Evolutionary conservation across 1,284 basidiomycete species (phyloP).

Genomic region (Ceratobasidium sp.): DNA sequence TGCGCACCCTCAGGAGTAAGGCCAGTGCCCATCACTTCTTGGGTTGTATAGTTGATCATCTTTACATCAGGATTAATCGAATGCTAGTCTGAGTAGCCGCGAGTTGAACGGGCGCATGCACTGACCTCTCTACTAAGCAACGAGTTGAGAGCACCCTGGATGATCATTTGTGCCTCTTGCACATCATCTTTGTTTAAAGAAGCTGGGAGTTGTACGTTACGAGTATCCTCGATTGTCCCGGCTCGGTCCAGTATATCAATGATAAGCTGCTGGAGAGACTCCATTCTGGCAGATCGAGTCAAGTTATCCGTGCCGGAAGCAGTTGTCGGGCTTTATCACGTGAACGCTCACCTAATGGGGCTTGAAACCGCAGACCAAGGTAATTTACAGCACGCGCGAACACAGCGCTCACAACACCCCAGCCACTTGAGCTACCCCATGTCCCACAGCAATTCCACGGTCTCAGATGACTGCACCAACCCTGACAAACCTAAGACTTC

Average conservation of each 20-base stretch:
- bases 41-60: constrained; percentile 87
- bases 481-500: not conserved
- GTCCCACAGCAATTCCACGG: too few relatives aligned
- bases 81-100: constrained; percentile 42
- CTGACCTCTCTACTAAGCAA: constrained; percentile 83
- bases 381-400: too few relatives aligned
- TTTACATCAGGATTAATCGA: constrained; percentile 47
- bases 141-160: constrained; percentile 89
- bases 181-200: constrained; percentile 62
- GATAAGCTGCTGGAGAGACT: constrained; percentile 73
- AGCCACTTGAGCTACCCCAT: too few relatives aligned
- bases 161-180: constrained; percentile 77
- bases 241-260: constrained; percentile 71
- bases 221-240: constrained; percentile 74
- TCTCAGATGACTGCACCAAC: not conserved
- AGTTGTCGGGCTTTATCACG: too few relatives aligned
- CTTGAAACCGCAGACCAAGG: too few relatives aligned
- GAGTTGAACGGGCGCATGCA: constrained; percentile 41
- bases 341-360: too few relatives aligned
- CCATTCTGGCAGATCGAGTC: constrained; percentile 31
- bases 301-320: constrained; percentile 9
- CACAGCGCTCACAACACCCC: too few relatives aligned
- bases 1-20: constrained; percentile 83
- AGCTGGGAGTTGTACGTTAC: constrained; percentile 72
- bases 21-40: constrained; percentile 75